phyloP scores from a whole-genome alignment of 2,329 filamentous ascomycete species.

The Penicillium thymicola region DNA sequence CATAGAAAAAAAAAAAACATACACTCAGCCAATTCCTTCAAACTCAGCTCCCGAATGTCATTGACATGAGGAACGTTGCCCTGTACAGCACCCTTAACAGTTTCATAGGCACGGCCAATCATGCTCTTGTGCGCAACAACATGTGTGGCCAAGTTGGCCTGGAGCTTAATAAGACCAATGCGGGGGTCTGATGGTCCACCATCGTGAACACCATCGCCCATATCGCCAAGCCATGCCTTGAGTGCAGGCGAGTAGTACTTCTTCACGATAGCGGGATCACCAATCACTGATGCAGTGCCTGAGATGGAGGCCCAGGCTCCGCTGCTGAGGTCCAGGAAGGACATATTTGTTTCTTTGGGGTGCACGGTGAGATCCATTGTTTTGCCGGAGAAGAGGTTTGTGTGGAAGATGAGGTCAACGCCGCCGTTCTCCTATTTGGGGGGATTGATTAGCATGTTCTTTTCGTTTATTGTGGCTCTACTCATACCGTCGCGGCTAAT shows the following conservation, averaged over 20 bases:
- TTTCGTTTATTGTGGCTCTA: background rate
- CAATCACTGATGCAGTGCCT: conserved; percentile 67
- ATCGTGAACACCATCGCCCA: conserved; percentile 79
- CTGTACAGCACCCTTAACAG: conserved; percentile 71
- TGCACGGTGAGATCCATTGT: conserved; percentile 73
- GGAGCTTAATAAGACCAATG: conserved; percentile 76
- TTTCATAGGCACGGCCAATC: conserved; percentile 63
- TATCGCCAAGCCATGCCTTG: conserved; percentile 83
- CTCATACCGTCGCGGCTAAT: conserved; percentile 67
- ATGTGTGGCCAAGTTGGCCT: conserved; percentile 70
- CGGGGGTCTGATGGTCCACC: conserved; percentile 77
- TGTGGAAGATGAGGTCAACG: conserved; percentile 83
- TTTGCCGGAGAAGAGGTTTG: conserved; percentile 87
- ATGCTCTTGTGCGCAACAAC: conserved; percentile 61
- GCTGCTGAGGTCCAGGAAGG: conserved; percentile 67
- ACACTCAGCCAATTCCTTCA: conserved; percentile 64
- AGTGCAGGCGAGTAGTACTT: conserved; percentile 72
- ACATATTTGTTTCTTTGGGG: conserved; percentile 70
- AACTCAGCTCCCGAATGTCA: conserved; percentile 69
- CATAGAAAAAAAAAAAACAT: conserved; percentile 16
- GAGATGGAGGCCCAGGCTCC: conserved; percentile 86
- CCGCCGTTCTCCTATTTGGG: conserved; percentile 65
- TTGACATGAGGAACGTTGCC: conserved; percentile 71
- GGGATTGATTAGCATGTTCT: background rate
- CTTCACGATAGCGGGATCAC: conserved; percentile 64